Conservation (phyloP, 1,284 basidiomycete genomes). For the Trichosporon inkin region DNA sequence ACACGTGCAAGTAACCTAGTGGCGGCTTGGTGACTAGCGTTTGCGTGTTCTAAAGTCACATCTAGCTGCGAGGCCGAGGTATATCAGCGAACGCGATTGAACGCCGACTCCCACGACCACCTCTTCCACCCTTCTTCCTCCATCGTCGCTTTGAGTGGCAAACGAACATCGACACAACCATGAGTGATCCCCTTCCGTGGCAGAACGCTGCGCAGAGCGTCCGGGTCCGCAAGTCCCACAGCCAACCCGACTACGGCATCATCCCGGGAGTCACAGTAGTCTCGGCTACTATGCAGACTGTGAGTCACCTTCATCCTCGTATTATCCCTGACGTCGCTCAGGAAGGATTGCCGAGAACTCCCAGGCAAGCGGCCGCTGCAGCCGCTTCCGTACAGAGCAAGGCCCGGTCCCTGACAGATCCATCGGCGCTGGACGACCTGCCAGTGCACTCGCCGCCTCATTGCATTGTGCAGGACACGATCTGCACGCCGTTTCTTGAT, state of each 20-base stretch:
- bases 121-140: background rate
- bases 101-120: background rate
- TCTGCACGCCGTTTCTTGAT: background rate
- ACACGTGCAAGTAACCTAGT: too few species aligned
- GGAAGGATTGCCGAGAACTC: background rate
- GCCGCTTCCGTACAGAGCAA: background rate
- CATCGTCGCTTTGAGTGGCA: background rate
- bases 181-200: conserved; percentile 1
- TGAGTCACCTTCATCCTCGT: background rate
- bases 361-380: background rate
- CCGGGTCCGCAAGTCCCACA: background rate
- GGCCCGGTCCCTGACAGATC: background rate
- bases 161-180: background rate
- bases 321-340: background rate
- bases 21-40: too few species aligned
- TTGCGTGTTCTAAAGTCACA: too few species aligned
- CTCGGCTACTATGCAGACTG: background rate
- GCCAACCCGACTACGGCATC: background rate
- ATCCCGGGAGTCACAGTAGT: background rate
- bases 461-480: background rate
- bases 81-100: background rate
- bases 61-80: background rate
- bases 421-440: background rate
- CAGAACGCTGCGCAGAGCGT: background rate
- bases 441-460: background rate